phyloP scores from a whole-genome alignment of 768 basidiomycete genomes.

The Mrakia frigida region DNA sequence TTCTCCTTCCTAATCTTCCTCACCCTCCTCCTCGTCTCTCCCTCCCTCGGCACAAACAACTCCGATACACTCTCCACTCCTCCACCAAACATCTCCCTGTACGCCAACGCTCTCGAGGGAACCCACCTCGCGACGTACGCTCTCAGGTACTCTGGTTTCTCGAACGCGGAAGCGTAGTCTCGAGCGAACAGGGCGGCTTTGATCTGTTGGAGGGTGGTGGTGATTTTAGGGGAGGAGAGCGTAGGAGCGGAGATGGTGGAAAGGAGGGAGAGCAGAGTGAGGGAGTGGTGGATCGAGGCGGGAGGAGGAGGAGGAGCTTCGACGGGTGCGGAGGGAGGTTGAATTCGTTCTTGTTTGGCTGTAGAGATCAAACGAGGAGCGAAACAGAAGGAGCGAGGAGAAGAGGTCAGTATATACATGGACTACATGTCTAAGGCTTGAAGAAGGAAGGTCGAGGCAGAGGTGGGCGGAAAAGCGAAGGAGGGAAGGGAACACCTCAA shows the following conservation, averaged over 20 bases:
- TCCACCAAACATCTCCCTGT: conserved; percentile 29
- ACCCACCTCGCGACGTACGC: conserved; percentile 33
- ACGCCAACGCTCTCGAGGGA: conserved; percentile 25
- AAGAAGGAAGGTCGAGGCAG: neutral
- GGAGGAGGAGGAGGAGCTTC: conserved; percentile 12
- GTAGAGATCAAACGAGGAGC: neutral
- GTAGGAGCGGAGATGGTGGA: conserved; percentile 15
- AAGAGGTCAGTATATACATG: neutral
- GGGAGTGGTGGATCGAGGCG: conserved; percentile 19
- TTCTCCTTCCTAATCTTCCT: conserved; percentile 7
- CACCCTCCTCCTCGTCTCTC: conserved; percentile 11
- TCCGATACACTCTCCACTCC: conserved; percentile 15
- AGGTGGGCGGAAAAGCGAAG: neutral
- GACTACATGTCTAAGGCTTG: no score
- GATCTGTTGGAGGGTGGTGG: conserved; percentile 29
- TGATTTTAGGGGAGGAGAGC: conserved; percentile 14
- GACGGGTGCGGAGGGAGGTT: neutral
- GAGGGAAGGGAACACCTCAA: neutral
- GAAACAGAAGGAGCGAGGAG: neutral
- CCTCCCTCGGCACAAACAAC: conserved; percentile 19
- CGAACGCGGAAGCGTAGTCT: conserved; percentile 31
- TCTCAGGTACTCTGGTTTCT: conserved; percentile 23
- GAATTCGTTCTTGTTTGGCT: conserved; percentile 32
- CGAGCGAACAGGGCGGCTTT: conserved; percentile 30
- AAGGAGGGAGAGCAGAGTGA: conserved; percentile 27